Percentiles rank a stretch among this genome's conserved stretches.
Conservation (phyloP, 495 filamentous ascomycete genomes). For the Elasticomyces elasticus region DNA sequence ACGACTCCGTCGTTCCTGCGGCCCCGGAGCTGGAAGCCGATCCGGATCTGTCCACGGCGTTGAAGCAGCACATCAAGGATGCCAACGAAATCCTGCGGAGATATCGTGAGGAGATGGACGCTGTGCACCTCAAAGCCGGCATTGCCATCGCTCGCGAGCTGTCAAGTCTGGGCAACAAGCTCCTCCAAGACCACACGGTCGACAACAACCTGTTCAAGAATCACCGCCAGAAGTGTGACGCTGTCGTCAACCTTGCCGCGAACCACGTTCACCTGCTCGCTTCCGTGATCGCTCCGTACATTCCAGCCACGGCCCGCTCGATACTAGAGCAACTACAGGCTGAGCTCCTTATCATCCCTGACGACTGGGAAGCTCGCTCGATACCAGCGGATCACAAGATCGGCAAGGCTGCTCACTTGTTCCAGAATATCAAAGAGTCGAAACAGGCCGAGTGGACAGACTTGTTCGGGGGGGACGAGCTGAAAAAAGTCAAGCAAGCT, state of each 20-base stretch:
- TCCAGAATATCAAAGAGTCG: slow-evolving; percentile 71
- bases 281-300: slow-evolving; percentile 66
- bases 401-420: slow-evolving; percentile 71
- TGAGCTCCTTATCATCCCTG: slow-evolving; percentile 56
- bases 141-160: slow-evolving; percentile 61
- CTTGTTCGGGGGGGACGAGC: slow-evolving; percentile 66
- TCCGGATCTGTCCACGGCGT: slow-evolving; percentile 2
- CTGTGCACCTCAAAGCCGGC: slow-evolving; percentile 64
- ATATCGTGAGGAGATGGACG: slow-evolving; percentile 26
- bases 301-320: slow-evolving; percentile 65
- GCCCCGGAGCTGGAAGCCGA: background rate
- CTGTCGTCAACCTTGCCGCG: slow-evolving; percentile 66
- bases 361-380: slow-evolving; percentile 51
- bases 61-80: slow-evolving; percentile 50
- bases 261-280: slow-evolving; percentile 76
- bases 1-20: slow-evolving; percentile 29
- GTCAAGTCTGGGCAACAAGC: slow-evolving; percentile 62
- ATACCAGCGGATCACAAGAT: slow-evolving; percentile 69
- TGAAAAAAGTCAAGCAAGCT: slow-evolving; percentile 53
- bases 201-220: slow-evolving; percentile 69
- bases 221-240: slow-evolving; percentile 60
- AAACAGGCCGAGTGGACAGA: slow-evolving; percentile 76
- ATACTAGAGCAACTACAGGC: slow-evolving; percentile 67
- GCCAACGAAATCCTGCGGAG: slow-evolving; percentile 38
- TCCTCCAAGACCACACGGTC: slow-evolving; percentile 71